Evolutionary conservation across 345 rosid species (phyloP), one percentile per base, ranked within the genome.

Genomic region (Eucalyptus marginata): DNA sequence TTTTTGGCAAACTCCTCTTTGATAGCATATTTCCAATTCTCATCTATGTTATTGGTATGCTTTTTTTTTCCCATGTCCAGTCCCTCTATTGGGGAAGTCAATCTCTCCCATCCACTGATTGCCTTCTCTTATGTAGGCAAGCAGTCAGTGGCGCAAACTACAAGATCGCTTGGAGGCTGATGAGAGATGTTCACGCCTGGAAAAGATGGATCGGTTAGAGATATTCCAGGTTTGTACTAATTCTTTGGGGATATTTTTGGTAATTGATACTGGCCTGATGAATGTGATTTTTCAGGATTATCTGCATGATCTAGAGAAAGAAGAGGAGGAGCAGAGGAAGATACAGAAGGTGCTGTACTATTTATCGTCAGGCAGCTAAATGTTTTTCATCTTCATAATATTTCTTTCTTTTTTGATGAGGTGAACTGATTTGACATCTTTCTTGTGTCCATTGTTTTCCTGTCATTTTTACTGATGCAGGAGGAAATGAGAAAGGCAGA

Each of bases 111-210:
- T 62, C 50, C 88, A 16, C 43, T 43, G 71, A 17, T 17, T 2
- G 44, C 87, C 54, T 80, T 88, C 43, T 88, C 59, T 86, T 88
- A 49, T 89, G 84, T 90, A 98, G 99, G 96, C 98, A 87, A 94
- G 89, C 91, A 98, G 94, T 91, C 99, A 98, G 89, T 98, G 99
- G 99, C 95, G 99, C 88, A 98, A 98, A 93, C 96, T 98, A 93
- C 99, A 98, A 90, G 97, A 95, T 84, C 97, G 95, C 66, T 93
- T 98, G 92, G 99, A 95, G 94, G 93, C 95, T 80, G 98, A 97
- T 92, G 99, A 95, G 91, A 94, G 99, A 91, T 98, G 99, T 92
- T 94, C 93, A 54, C 93, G 96, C 84, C 98, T 98, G 89, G 99
- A 96, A 90, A 98, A 95, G 92, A 94, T 97, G 44, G 98, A 98